These are phyloP conservation scores for Fusarium algeriense DNA, from an alignment of 2,329 filamentous ascomycete genomes.

Conservation along the genomic window DNA sequence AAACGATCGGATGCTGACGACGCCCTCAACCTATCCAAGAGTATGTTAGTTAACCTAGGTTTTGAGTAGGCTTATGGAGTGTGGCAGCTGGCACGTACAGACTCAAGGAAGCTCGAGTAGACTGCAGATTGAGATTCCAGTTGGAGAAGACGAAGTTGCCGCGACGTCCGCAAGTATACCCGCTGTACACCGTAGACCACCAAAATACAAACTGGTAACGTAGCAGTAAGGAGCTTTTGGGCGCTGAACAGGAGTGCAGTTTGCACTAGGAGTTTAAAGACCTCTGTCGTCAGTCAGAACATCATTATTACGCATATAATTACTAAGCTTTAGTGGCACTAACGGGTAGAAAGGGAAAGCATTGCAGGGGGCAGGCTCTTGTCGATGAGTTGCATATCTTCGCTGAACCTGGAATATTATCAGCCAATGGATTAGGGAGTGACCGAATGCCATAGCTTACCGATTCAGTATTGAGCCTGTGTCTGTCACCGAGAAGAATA, in stretches of 20 bases:
- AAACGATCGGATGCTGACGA: background rate
- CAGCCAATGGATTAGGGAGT: background rate
- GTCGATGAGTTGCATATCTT: background rate
- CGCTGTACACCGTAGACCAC: background rate
- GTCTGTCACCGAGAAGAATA: background rate
- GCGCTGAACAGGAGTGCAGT: background rate
- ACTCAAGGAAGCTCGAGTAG: background rate
- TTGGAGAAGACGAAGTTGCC: background rate
- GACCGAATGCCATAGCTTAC: background rate
- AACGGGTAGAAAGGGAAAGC: background rate
- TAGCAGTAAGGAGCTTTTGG: background rate
- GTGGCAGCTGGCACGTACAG: accelerated
- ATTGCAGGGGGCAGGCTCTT: background rate
- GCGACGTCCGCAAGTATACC: background rate
- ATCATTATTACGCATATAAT: too few species aligned
- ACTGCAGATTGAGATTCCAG: background rate
- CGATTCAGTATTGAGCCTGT: background rate
- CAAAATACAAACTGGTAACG: background rate
- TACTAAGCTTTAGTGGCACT: background rate
- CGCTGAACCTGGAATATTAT: background rate
- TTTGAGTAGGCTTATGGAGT: background rate
- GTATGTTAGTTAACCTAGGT: accelerated
- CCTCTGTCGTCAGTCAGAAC: background rate
- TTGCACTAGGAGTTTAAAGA: background rate
- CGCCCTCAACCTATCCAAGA: background rate